Conservation (phyloP, 78 protist genomes). For the Chrysochromulina tobinii region DNA sequence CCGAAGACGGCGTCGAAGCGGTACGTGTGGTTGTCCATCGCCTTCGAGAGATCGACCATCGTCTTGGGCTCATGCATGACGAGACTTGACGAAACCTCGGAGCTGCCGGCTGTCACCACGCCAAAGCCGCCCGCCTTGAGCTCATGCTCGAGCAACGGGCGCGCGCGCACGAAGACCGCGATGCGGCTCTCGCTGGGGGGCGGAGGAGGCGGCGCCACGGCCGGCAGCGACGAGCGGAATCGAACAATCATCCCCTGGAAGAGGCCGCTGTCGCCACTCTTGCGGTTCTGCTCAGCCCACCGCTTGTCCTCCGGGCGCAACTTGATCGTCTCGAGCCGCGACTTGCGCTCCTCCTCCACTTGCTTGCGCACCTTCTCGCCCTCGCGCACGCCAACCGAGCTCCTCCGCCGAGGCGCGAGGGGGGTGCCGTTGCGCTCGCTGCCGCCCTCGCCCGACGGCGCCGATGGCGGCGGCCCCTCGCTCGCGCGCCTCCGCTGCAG, state of each 20-base stretch:
- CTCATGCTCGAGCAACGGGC: slow-evolving; percentile 82
- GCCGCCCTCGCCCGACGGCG: too few relatives aligned
- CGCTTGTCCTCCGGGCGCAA: not conserved
- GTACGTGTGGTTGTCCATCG: slow-evolving; percentile 80
- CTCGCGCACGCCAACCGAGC: not conserved
- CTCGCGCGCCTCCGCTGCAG: not conserved
- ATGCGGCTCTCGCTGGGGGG: slow-evolving; percentile 7
- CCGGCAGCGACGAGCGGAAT: not conserved
- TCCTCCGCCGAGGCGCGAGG: not conserved
- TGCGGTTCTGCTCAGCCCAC: not conserved
- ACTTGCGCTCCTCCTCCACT: not conserved
- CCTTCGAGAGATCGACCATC: slow-evolving; percentile 81
- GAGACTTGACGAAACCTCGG: not conserved
- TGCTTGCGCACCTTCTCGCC: not conserved
- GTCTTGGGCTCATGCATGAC: slow-evolving; percentile 66
- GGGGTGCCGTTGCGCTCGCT: not conserved
- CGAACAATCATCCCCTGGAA: not conserved
- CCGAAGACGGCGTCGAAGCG: slow-evolving; percentile 87
- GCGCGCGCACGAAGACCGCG: slow-evolving; percentile 84
- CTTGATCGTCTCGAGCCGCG: not conserved
- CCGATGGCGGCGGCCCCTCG: not conserved
- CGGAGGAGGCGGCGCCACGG: not conserved
- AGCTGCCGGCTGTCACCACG: not conserved
- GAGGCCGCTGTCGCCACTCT: not conserved
- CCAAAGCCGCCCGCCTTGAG: slow-evolving; percentile 18